These are phyloP conservation scores for Aspergillus melleus DNA, from an alignment of 2,329 filamentous ascomycete species.

Conservation along the genomic window DNA sequence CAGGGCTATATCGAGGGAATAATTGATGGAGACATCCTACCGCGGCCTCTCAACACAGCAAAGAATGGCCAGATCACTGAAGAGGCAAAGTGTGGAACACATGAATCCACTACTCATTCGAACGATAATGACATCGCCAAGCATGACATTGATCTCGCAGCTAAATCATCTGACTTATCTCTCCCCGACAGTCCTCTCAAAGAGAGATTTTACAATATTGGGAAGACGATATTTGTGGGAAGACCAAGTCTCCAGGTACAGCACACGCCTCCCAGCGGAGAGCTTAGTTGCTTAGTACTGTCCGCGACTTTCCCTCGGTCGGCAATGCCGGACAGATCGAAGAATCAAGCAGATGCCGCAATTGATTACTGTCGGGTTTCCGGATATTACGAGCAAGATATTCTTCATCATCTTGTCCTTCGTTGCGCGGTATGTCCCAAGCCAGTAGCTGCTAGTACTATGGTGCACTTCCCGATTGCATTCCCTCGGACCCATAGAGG, in stretches of 20 bases:
- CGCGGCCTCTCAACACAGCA: neutral
- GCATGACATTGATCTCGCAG: neutral
- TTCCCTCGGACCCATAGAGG: neutral
- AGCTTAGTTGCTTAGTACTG: neutral
- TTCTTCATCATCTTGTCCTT: neutral
- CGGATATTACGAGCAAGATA: neutral
- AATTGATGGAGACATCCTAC: neutral
- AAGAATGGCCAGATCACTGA: neutral
- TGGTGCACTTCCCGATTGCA: neutral
- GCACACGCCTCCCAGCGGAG: neutral
- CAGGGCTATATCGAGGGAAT: slow-evolving; percentile 7
- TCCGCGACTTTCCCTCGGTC: neutral
- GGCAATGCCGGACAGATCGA: neutral
- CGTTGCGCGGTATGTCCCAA: neutral
- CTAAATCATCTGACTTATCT: neutral
- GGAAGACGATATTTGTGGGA: neutral
- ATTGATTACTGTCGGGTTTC: neutral
- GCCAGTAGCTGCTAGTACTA: neutral
- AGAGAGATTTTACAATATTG: neutral
- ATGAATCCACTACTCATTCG: neutral
- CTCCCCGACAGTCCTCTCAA: neutral
- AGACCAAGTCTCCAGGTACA: neutral
- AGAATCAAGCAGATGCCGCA: neutral
- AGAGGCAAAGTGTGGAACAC: neutral
- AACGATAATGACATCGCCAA: neutral